Conservation (phyloP, 306 rosid species). For the Cicer chorassanicum region DNA sequence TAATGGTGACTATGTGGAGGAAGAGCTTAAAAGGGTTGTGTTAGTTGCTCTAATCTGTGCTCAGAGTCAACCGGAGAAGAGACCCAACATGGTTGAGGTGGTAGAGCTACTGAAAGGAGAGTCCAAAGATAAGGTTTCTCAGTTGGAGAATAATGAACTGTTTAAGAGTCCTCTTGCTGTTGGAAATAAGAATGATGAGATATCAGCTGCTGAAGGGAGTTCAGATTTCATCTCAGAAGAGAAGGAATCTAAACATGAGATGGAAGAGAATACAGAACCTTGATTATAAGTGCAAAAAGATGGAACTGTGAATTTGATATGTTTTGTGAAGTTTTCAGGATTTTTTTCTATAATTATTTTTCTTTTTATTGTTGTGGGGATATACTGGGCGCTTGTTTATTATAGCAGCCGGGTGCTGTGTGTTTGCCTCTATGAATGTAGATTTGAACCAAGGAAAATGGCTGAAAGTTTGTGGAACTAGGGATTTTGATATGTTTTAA, state of each 20-base stretch:
- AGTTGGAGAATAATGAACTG: slow-evolving; percentile 69
- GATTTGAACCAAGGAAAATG: slow-evolving; percentile 26
- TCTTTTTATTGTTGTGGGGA: slow-evolving; percentile 36
- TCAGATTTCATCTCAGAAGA: slow-evolving; percentile 77
- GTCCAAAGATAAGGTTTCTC: slow-evolving; percentile 65
- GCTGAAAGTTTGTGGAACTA: slow-evolving; percentile 29
- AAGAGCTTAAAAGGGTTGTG: slow-evolving; percentile 83
- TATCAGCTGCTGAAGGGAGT: slow-evolving; percentile 63
- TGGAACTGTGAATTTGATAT: slow-evolving; percentile 34
- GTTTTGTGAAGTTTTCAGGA: slow-evolving; percentile 45
- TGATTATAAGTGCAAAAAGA: slow-evolving; percentile 33
- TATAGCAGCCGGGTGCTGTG: slow-evolving; percentile 12
- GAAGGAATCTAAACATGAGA: slow-evolving; percentile 56
- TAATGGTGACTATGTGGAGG: slow-evolving; percentile 71
- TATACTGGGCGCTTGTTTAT: slow-evolving; percentile 48
- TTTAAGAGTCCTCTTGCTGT: slow-evolving; percentile 55
- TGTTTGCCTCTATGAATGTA: slow-evolving; percentile 22
- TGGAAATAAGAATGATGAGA: slow-evolving; percentile 47
- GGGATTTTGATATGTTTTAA: slow-evolving; percentile 36
- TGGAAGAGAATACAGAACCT: slow-evolving; percentile 49
- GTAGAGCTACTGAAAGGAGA: slow-evolving; percentile 81
- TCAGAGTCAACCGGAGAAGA: slow-evolving; percentile 70
- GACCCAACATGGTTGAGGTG: slow-evolving; percentile 84
- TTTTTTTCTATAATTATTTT: neutral
- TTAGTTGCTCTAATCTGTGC: slow-evolving; percentile 73